Base-by-base conservation (phyloP, 2,329 filamentous ascomycete genomes). In the Arthrocladium fulminans region DNA sequence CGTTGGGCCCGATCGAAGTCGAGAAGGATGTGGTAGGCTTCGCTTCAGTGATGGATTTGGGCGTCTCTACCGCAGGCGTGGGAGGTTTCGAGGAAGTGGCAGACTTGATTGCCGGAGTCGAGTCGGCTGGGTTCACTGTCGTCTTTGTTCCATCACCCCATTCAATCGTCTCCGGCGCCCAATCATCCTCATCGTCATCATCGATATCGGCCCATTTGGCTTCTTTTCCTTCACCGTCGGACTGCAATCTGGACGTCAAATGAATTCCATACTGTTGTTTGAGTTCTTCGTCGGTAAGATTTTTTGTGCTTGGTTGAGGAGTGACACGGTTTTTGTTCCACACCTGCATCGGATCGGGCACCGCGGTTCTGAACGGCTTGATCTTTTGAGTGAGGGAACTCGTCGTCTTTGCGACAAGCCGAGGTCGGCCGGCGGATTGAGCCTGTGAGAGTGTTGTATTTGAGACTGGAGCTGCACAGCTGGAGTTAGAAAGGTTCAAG, bases 101-200 rank as follows among this genome's bases (percentile, higher is more conserved):
- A 13, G 53, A 55, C 48, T 58, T 48, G 4, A 53, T 48, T 23
- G 51, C 48, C 30, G 56, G 52, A 24, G 41, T 46, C n/a, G 51
- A 48, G 29, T 63, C 59, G 30, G 64, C 66, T 22, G 75, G 70
- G 30, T 75, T 73, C 32, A 81, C 69, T 23, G 73, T 79, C 32
- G 79, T 80, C 59, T 83, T 83, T 5, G 80, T 83, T 42, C 80
- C 80, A 61, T 83, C 80, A 65, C 80, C 81, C 80, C 80, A 83
- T 58, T 81, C 77, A 41, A 83, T 80, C 15, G 79, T 77, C 56
- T 83, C 80, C 3, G 80, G 80, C 13, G 78, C 77, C 53, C 56
- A 58, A 79, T 80, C 83, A 54, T 83, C 80, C 54, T 83, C 80
- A 61, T 83, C 80, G 61, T 83, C 80, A 51, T 83, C 80, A 58